phyloP scores from a whole-genome alignment of 805 yeast genomes.

The Ogataea parapolymorpha region DNA sequence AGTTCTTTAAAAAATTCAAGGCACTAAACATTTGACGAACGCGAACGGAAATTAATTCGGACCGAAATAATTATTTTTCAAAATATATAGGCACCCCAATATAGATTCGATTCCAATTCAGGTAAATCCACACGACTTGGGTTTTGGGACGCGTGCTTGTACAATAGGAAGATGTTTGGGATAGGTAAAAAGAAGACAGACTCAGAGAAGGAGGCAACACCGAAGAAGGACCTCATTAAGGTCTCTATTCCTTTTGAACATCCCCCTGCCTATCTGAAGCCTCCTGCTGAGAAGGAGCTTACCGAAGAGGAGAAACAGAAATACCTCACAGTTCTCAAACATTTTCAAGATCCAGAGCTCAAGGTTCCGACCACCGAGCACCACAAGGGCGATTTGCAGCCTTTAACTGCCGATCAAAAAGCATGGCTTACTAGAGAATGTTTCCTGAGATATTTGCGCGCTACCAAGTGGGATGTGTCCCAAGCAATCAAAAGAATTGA shows the following conservation, averaged over 20 bases:
- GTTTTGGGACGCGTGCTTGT: background rate
- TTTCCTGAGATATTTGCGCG: constrained; percentile 82
- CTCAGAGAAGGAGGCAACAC: background rate
- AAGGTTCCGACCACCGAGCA: constrained; percentile 47
- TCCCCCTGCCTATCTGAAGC: constrained; percentile 49
- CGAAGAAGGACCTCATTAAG: constrained; percentile 20
- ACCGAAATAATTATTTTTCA: constrained; percentile 4
- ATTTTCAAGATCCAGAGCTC: constrained; percentile 56
- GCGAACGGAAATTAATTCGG: background rate
- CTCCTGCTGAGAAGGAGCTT: constrained; percentile 48
- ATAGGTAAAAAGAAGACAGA: constrained; percentile 27
- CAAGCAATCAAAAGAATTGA: constrained; percentile 74
- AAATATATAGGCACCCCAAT: background rate
- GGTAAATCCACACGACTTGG: background rate
- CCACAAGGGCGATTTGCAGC: constrained; percentile 32
- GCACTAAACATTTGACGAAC: constrained; percentile 18
- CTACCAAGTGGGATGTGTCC: constrained; percentile 81
- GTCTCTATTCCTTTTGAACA: constrained; percentile 48
- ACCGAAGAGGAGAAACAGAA: constrained; percentile 53
- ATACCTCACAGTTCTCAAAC: constrained; percentile 58
- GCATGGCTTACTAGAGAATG: constrained; percentile 96
- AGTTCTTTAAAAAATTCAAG: constrained; percentile 25
- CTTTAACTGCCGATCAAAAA: constrained; percentile 54
- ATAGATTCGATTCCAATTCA: background rate
- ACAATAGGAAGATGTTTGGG: constrained; percentile 18